Conservation (phyloP, 2,329 filamentous ascomycete species). For the Cladosporium sp. region DNA sequence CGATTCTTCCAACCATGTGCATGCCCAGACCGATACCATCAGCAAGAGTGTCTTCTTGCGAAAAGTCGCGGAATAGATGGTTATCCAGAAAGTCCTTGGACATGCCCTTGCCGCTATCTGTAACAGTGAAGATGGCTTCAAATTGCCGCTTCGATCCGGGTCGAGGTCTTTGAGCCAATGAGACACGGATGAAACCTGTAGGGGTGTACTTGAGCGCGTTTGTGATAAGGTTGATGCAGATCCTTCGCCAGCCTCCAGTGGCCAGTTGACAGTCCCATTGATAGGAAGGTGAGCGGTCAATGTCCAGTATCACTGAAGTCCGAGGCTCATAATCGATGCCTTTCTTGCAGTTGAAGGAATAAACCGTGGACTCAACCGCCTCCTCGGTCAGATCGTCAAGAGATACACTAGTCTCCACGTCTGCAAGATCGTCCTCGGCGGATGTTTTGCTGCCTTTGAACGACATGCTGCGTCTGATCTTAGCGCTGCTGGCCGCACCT, state of each 20-base stretch:
- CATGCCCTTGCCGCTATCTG: conserved; percentile 69
- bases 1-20: conserved; percentile 62
- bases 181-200: conserved; percentile 45
- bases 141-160: neutral
- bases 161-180: conserved; percentile 20
- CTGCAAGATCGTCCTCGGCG: conserved; percentile 27
- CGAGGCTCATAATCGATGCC: conserved; percentile 42
- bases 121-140: conserved; percentile 42
- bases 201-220: conserved; percentile 54
- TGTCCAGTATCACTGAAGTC: conserved; percentile 45
- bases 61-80: conserved; percentile 64
- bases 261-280: conserved; percentile 49
- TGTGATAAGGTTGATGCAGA: conserved; percentile 53
- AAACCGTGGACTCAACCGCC: conserved; percentile 54
- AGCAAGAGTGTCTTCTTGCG: conserved; percentile 63
- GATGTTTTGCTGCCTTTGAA: conserved; percentile 12
- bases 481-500: conserved; percentile 23
- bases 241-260: conserved; percentile 49
- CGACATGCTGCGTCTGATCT: neutral
- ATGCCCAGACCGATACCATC: conserved; percentile 67
- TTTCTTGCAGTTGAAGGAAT: conserved; percentile 27
- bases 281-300: conserved; percentile 37
- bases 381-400: conserved; percentile 55
- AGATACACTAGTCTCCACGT: conserved; percentile 39
- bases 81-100: conserved; percentile 63